Evolutionary conservation across 139 green algal genomes (phyloP).

Genomic region (Chlamydomonas sphaeroides): DNA sequence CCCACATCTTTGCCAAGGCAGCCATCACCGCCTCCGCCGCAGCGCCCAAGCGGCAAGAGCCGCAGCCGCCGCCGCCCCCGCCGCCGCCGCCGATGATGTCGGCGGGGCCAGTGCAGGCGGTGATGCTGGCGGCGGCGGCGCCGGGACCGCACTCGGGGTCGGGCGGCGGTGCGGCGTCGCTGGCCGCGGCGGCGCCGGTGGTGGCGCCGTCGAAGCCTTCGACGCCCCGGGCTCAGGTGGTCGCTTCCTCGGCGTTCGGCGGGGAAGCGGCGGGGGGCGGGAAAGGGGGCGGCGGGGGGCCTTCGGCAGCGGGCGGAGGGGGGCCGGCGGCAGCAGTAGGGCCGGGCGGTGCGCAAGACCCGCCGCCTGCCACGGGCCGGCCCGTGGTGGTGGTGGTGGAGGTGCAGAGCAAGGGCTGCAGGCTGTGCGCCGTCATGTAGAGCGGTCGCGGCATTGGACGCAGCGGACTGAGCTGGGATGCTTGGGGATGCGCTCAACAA

Average conservation of each 20-base stretch:
- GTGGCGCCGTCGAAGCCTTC: not conserved
- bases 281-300: not conserved
- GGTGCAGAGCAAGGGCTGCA: conserved; percentile 4
- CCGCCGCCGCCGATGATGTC: not conserved
- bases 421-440: not conserved
- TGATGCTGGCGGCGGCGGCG: not conserved
- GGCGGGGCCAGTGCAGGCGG: not conserved
- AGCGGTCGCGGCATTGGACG: no score
- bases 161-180: no score
- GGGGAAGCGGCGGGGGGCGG: no score
- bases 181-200: not conserved
- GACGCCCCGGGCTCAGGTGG: not conserved
- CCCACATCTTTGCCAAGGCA: conserved; percentile 20
- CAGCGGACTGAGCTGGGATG: no score
- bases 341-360: no score
- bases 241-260: no score
- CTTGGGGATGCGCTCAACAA: no score
- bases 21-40: conserved; percentile 3
- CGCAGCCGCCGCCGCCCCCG: not conserved
- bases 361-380: not conserved
- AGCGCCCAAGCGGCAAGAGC: not conserved
- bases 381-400: conserved; percentile 25
- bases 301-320: not conserved
- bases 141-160: no score
- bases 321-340: not conserved